Evolutionary conservation across 1,139 yeast genomes (phyloP).

Genomic region (Lizanozyma gosingica): DNA sequence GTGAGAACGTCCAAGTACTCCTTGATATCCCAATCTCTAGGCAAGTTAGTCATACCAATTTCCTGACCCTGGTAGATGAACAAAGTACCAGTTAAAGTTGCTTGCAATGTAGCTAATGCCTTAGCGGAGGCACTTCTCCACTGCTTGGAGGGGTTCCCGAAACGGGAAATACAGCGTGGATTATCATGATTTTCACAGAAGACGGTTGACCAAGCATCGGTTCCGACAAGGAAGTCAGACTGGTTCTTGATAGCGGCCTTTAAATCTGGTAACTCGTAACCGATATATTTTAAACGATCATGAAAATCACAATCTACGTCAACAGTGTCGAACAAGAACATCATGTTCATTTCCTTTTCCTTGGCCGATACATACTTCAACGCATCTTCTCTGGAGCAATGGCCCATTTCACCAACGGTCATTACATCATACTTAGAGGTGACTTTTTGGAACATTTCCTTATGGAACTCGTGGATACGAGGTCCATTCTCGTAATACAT

Average conservation of each 20-base stretch:
- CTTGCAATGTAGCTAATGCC: conserved; percentile 37
- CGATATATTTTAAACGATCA: conserved; percentile 25
- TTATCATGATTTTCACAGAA: conserved; percentile 55
- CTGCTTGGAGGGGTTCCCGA: conserved; percentile 34
- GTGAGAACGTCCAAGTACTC: conserved; percentile 17
- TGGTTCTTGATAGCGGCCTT: conserved; percentile 29
- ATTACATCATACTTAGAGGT: conserved; percentile 41
- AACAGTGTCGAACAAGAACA: conserved; percentile 41
- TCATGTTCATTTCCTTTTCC: conserved; percentile 42
- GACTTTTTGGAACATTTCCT: conserved; percentile 39
- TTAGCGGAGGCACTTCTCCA: conserved; percentile 33
- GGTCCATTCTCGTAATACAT: conserved; percentile 36
- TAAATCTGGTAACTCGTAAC: conserved; percentile 31
- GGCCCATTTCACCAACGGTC: conserved; percentile 52
- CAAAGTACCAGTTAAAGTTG: conserved; percentile 26
- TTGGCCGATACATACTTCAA: conserved; percentile 41
- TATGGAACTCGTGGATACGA: conserved; percentile 47
- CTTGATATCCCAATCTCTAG: conserved; percentile 12
- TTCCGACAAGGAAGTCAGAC: conserved; percentile 31
- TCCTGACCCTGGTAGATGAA: conserved; percentile 20
- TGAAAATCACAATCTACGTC: conserved; percentile 28
- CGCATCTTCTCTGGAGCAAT: conserved; percentile 31
- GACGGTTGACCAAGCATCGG: conserved; percentile 52
- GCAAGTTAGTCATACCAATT: conserved; percentile 16
- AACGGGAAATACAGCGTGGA: conserved; percentile 44